Evolutionary conservation across 768 basidiomycete species (phyloP).

Genomic region (Sporobolomyces phaffii): DNA sequence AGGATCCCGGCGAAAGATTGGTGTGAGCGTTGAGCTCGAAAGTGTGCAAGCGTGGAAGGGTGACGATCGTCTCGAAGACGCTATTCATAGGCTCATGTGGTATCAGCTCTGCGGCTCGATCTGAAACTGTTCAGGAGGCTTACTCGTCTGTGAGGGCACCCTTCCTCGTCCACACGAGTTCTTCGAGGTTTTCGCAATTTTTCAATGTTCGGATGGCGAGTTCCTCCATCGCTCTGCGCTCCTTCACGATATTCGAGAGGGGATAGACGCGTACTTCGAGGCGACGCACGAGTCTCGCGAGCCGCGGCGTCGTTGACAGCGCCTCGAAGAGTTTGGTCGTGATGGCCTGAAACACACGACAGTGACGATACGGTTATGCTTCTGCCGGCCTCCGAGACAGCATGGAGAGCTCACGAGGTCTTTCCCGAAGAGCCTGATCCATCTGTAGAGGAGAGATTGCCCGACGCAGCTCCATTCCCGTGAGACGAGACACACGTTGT

Average conservation of each 20-base stretch:
- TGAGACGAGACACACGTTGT: constrained; percentile 7
- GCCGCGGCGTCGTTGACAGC: constrained; percentile 1
- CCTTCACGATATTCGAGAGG: constrained; percentile 8
- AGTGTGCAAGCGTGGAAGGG: not conserved
- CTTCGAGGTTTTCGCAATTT: constrained; percentile 6
- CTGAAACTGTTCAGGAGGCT: not conserved
- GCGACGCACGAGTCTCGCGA: constrained; percentile 15
- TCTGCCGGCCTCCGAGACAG: too few relatives aligned
- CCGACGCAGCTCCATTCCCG: constrained; percentile 2
- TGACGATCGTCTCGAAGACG: constrained; percentile 21
- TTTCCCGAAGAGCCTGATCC: constrained; percentile 22
- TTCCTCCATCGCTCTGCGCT: constrained; percentile 9
- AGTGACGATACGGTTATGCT: too few relatives aligned
- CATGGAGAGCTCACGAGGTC: constrained; percentile 16
- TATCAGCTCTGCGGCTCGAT: not conserved
- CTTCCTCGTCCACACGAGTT: constrained; percentile 34
- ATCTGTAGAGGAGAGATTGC: not conserved
- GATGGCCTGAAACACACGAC: not conserved
- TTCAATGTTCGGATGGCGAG: constrained; percentile 13
- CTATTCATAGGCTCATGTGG: not conserved
- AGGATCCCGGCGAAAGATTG: constrained; percentile 22
- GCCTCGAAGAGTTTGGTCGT: constrained; percentile 2
- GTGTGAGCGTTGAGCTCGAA: constrained; percentile 36
- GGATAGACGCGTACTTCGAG: constrained; percentile 35
- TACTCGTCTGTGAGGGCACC: constrained; percentile 28